Evolutionary conservation across 176 grass and related monocot genomes (phyloP), one percentile per base, ranked within the genome.

Genomic region (Carex kokanica): DNA sequence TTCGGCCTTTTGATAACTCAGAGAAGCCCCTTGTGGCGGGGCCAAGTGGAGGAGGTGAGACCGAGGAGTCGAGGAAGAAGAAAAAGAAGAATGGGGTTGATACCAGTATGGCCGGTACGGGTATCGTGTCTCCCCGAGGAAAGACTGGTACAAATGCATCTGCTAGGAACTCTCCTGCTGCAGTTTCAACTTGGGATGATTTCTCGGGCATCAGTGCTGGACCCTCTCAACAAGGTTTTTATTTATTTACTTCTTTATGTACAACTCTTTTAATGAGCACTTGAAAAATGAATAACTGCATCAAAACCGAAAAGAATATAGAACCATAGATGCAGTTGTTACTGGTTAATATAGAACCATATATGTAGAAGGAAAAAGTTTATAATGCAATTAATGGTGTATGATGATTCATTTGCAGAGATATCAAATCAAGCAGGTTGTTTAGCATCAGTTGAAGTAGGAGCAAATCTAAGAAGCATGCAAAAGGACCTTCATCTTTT

Each of bases 401-500:
- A 40, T 41, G 25, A 80, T 80, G 32, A 60, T 80, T 56, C 31
- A 21, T 64, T 25, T 29, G 34, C 59, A 63, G 38, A 63, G 24
- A 63, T 81, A 18, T 45, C 57, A 41, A 80, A 60, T 80, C 40
- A 52, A 60, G 60, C 32, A 66, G 56, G 14, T 59, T 12, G 4
- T 13, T 51, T 25, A 14, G 2, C 71, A 52, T 53, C 71, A 27
- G 20, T 53, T 84, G 87, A 88, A 91, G 90, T 59, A 45, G 69
- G 38, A 49, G 57, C 86, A 88, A 91, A 88, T 51, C 87, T 98
- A 69, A 78, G 84, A 66, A 86, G 56, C 75, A 52, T 82, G 78
- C 92, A 93, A 54, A 93, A 81, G 83, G 81, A 68, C 78, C 85
- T 94, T 79, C 90, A 94, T 9, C 40, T 87, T 52, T 88, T 90